phyloP scores from a whole-genome alignment of 2,329 filamentous ascomycete genomes.

The Fusarium austroafricanum region DNA sequence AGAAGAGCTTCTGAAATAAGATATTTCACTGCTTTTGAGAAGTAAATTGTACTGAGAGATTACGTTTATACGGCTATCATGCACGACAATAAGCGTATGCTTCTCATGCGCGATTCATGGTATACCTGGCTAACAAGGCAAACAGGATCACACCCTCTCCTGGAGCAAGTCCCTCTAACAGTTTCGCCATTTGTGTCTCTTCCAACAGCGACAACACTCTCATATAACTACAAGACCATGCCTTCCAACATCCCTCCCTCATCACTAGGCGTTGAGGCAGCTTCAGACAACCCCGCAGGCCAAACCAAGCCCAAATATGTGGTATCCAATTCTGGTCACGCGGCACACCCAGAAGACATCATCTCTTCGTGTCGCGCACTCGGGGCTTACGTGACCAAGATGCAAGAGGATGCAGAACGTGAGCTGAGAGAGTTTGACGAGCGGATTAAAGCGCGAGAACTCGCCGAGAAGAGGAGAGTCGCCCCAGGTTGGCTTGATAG shows the following conservation, averaged over 20 bases:
- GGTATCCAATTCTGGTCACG: conserved; percentile 79
- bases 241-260: conserved; percentile 81
- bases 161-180: conserved; percentile 91
- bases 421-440: conserved; percentile 78
- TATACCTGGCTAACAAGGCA: conserved; percentile 25
- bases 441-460: conserved; percentile 70
- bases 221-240: conserved; percentile 93
- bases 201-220: conserved; percentile 88
- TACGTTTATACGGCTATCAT: conserved; percentile 34
- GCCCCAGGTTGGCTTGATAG: conserved; percentile 86
- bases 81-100: conserved; percentile 53
- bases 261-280: conserved; percentile 51
- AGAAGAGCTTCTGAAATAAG: not conserved
- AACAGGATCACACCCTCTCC: conserved; percentile 83
- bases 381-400: conserved; percentile 77
- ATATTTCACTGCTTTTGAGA: not conserved
- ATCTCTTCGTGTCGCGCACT: conserved; percentile 83
- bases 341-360: conserved; percentile 89
- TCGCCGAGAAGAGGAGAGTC: conserved; percentile 82
- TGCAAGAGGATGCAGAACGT: conserved; percentile 74
- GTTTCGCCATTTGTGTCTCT: conserved; percentile 95
- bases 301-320: conserved; percentile 76
- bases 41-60: not conserved
- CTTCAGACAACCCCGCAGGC: conserved; percentile 51
- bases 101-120: not conserved